Conservation (phyloP, 176 grass and related monocot species). For the Aegilops sharonensis region DNA sequence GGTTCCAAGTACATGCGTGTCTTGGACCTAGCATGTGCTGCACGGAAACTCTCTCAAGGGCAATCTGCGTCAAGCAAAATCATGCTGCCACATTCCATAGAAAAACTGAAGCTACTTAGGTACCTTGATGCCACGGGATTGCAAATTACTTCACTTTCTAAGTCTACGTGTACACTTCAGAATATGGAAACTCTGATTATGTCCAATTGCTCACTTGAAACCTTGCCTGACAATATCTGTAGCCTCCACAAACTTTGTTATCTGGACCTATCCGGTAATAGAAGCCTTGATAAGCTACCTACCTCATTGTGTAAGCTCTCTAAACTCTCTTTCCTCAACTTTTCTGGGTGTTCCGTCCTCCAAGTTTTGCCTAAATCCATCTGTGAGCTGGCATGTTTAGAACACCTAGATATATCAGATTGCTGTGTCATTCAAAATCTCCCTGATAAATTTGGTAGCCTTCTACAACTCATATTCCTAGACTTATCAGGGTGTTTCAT, state of each 20-base stretch:
- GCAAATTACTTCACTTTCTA: neutral
- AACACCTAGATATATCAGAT: no score
- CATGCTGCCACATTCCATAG: no score
- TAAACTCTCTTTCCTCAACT: neutral
- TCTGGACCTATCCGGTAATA: conserved; percentile 37
- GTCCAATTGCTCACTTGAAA: conserved; percentile 30
- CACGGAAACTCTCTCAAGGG: no score
- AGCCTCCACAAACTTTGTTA: neutral
- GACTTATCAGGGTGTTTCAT: conserved; percentile 27
- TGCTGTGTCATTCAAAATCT: neutral
- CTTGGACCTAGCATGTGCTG: no score
- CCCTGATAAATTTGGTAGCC: conserved; percentile 21
- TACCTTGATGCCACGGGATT: neutral
- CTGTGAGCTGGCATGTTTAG: no score
- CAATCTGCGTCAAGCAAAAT: no score
- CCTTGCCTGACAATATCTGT: conserved; percentile 27
- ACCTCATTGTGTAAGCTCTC: neutral
- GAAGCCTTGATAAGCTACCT: neutral
- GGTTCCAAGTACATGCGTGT: no score
- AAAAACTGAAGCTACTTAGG: neutral
- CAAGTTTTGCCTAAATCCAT: no score
- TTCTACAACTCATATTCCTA: conserved; percentile 23
- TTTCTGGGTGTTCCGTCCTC: neutral
- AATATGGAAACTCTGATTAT: conserved; percentile 37
- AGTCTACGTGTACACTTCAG: neutral